Conservation (phyloP, 2,329 filamentous ascomycete genomes). For the Didymellaceae sp. region DNA sequence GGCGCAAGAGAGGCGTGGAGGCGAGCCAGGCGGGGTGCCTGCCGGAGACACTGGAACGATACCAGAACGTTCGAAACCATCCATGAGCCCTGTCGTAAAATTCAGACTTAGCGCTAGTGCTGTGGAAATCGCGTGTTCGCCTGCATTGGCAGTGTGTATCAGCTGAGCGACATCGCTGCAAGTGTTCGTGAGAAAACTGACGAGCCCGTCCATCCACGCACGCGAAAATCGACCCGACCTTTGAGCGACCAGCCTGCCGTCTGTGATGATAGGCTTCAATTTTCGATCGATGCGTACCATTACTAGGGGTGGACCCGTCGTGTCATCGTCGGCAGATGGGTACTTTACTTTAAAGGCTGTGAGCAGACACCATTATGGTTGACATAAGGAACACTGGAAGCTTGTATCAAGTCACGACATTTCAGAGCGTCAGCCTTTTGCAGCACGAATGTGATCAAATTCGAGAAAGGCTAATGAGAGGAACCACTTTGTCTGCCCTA, state of each 20-base stretch:
- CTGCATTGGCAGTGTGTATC: slow-evolving; percentile 23
- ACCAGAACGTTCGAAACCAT: slow-evolving; percentile 18
- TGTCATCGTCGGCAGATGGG: too few species aligned
- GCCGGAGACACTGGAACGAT: not conserved
- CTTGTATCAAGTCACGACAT: too few species aligned
- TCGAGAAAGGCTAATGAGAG: too few species aligned
- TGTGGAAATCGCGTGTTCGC: slow-evolving; percentile 25
- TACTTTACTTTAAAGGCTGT: too few species aligned
- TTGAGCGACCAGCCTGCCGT: slow-evolving; percentile 14
- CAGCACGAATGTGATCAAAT: too few species aligned
- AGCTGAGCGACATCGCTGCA: not conserved
- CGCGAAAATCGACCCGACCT: slow-evolving; percentile 23
- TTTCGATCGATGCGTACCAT: slow-evolving; percentile 31
- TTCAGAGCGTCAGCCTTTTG: too few species aligned
- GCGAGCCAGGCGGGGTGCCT: not conserved
- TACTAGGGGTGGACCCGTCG: not conserved
- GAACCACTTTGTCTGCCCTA: not conserved
- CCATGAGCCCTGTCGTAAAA: slow-evolving; percentile 22
- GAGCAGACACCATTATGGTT: too few species aligned
- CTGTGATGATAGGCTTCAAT: slow-evolving; percentile 22
- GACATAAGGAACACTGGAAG: too few species aligned
- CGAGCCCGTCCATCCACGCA: slow-evolving; percentile 25
- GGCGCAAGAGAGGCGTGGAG: too few species aligned
- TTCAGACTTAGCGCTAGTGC: slow-evolving; percentile 19
- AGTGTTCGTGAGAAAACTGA: slow-evolving; percentile 7